Evolutionary conservation across 2,329 filamentous ascomycete species (phyloP).

Genomic region (Cladosporium sp.): DNA sequence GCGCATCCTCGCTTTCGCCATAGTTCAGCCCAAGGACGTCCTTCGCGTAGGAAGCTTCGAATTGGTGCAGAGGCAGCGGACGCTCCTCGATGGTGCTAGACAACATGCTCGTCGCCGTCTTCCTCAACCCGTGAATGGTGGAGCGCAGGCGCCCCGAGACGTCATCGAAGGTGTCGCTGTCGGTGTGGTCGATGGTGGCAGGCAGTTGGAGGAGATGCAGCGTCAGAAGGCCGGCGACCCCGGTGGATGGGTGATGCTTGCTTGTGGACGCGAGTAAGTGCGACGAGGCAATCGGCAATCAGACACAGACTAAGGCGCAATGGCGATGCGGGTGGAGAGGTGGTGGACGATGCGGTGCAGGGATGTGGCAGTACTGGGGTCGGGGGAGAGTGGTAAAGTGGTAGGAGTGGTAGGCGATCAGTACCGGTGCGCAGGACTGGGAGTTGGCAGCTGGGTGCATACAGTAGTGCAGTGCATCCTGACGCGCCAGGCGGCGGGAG

Average conservation of each 20-base stretch:
- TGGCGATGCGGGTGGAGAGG: background rate
- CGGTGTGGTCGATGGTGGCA: background rate
- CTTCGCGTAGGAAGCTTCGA: slow-evolving; percentile 19
- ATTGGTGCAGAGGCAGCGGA: slow-evolving; percentile 6
- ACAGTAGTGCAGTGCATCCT: background rate
- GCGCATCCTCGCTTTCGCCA: slow-evolving; percentile 27
- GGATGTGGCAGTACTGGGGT: background rate
- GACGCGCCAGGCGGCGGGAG: background rate
- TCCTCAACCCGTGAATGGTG: slow-evolving; percentile 1
- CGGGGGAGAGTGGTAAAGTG: background rate
- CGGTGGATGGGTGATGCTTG: background rate
- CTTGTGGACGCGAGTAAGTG: slow-evolving; percentile 1
- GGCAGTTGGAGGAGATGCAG: background rate
- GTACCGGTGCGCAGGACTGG: background rate
- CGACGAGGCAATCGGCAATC: background rate
- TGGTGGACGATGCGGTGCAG: background rate
- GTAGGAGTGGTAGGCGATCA: background rate
- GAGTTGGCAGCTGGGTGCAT: background rate
- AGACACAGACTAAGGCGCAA: background rate
- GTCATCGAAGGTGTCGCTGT: slow-evolving; percentile 8
- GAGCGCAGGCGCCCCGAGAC: slow-evolving; percentile 7
- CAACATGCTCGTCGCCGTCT: slow-evolving; percentile 9
- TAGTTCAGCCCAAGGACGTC: slow-evolving; percentile 28
- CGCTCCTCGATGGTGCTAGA: slow-evolving; percentile 8
- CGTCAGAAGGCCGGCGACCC: background rate